phyloP scores from a whole-genome alignment of 345 rosid species.

The Eutrema yunnanense region DNA sequence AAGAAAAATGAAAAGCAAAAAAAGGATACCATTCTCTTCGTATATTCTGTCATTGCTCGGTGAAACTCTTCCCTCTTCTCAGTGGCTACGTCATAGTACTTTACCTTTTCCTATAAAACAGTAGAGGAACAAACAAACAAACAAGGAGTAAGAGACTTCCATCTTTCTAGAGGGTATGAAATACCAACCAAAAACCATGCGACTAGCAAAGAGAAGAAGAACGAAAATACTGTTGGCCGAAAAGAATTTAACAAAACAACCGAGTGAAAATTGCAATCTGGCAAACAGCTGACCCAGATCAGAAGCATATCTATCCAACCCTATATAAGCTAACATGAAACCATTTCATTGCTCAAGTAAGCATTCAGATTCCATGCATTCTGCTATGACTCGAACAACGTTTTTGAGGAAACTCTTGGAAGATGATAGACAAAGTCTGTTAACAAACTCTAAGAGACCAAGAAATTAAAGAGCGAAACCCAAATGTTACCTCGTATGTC shows the following conservation, averaged over 20 bases:
- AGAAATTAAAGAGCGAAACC: background rate
- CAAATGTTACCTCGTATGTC: conserved; percentile 59
- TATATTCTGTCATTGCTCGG: conserved; percentile 57
- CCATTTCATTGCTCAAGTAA: background rate
- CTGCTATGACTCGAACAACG: background rate
- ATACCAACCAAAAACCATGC: background rate
- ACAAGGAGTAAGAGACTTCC: background rate
- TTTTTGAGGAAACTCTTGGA: background rate
- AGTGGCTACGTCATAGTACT: conserved; percentile 85
- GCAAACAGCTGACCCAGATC: background rate
- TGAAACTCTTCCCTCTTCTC: conserved; percentile 89
- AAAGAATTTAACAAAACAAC: background rate
- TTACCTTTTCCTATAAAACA: conserved; percentile 69
- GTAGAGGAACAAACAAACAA: conserved; percentile 17
- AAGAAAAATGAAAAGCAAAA: background rate
- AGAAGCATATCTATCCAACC: background rate
- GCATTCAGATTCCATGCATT: background rate
- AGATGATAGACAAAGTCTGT: background rate
- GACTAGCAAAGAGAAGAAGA: background rate
- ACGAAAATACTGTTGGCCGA: background rate
- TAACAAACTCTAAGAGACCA: background rate
- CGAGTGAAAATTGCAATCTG: background rate
- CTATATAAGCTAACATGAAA: background rate
- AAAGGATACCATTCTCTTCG: conserved; percentile 51
- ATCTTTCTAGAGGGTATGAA: background rate